A percentile compares a stretch with the other conserved stretches of the same genome.
These are phyloP conservation scores for Termitomyces sp. DNA, from an alignment of 768 basidiomycete genomes.

Conservation along the genomic window DNA sequence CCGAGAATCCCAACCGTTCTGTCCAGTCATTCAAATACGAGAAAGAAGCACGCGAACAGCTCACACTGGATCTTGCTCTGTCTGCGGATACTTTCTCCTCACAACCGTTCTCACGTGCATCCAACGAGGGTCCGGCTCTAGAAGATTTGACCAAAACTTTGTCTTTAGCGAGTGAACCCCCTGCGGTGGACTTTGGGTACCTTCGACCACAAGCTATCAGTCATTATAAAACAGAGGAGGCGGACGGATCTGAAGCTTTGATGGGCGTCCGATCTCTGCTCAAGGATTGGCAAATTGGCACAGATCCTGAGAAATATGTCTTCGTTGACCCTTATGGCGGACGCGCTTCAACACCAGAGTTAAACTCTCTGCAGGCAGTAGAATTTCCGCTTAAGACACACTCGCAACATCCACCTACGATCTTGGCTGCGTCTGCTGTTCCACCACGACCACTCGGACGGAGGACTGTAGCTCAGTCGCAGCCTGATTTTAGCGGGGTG, in stretches of 20 bases:
- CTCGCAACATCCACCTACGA: slow-evolving; percentile 31
- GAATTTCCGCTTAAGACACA: neutral
- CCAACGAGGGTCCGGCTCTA: slow-evolving; percentile 26
- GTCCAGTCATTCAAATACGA: slow-evolving; percentile 39
- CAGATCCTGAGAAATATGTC: slow-evolving; percentile 40
- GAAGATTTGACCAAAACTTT: slow-evolving; percentile 57
- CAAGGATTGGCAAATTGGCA: slow-evolving; percentile 60
- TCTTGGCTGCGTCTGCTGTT: slow-evolving; percentile 25
- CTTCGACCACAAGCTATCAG: slow-evolving; percentile 43
- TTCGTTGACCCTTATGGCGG: slow-evolving; percentile 53
- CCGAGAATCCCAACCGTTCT: slow-evolving; percentile 28
- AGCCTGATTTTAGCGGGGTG: slow-evolving; percentile 3
- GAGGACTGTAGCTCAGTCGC: slow-evolving; percentile 11
- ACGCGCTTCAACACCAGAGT: slow-evolving; percentile 14
- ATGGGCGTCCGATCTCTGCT: slow-evolving; percentile 59
- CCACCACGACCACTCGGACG: slow-evolving; percentile 14
- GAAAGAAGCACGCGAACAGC: slow-evolving; percentile 49
- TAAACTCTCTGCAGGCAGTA: neutral
- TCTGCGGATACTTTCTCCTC: slow-evolving; percentile 53
- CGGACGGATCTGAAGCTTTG: slow-evolving; percentile 25
- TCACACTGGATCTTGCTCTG: slow-evolving; percentile 58
- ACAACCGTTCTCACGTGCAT: slow-evolving; percentile 27
- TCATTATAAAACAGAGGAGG: slow-evolving; percentile 17
- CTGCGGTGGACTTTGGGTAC: slow-evolving; percentile 57
- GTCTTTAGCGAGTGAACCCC: slow-evolving; percentile 48